These are phyloP conservation scores for Triticum turgidum DNA, from an alignment of 176 grass and related monocot species.

Conservation along the genomic window DNA sequence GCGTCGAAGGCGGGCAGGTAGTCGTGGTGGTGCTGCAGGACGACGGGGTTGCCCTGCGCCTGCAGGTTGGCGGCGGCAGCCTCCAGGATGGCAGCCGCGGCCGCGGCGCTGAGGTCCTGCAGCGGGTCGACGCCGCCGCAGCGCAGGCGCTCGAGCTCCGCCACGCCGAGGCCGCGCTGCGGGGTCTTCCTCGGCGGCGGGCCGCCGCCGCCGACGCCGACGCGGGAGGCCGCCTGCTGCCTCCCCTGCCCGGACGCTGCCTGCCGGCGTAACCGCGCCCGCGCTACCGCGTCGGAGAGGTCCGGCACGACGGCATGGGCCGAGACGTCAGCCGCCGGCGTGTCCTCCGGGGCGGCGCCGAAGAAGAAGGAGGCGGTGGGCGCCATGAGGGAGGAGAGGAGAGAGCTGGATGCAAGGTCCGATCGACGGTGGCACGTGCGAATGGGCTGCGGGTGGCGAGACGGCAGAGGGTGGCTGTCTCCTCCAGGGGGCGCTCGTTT, in stretches of 20 bases:
- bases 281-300: background rate
- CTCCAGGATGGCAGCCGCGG: constrained; percentile 16
- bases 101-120: constrained; percentile 29
- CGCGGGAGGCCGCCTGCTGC: background rate
- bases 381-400: constrained; percentile 10
- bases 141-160: constrained; percentile 74
- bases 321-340: background rate
- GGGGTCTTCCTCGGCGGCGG: constrained; percentile 39
- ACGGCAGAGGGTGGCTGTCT: background rate
- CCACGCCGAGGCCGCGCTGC: constrained; percentile 75
- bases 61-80: background rate
- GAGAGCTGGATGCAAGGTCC: background rate
- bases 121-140: constrained; percentile 51
- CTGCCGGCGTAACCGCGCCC: background rate
- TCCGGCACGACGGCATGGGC: background rate
- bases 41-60: background rate
- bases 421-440: background rate
- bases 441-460: background rate
- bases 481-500: constrained; percentile 1
- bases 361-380: constrained; percentile 32
- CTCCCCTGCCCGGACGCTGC: constrained; percentile 13
- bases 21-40: constrained; percentile 12
- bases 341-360: background rate
- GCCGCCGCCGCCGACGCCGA: background rate
- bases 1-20: constrained; percentile 13